phyloP scores from a whole-genome alignment of 495 filamentous ascomycete genomes.

The Cairneyella variabilis region DNA sequence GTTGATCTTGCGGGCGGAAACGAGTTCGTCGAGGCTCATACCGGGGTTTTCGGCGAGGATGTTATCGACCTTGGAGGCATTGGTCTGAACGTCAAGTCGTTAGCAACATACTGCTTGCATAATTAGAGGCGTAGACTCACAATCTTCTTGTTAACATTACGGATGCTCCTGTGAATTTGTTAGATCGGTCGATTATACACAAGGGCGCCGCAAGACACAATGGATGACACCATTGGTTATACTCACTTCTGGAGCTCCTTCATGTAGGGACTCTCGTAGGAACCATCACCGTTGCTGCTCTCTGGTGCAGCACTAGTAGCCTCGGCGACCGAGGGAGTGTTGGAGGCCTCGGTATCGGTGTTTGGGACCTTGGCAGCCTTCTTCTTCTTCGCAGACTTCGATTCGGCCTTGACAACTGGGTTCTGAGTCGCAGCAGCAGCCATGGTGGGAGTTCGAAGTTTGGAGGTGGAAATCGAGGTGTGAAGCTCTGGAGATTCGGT shows the following conservation, averaged over 20 bases:
- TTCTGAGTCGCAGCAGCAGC: slow-evolving; percentile 48
- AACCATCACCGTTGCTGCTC: slow-evolving; percentile 49
- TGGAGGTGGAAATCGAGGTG: slow-evolving; percentile 2
- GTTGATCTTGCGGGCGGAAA: slow-evolving; percentile 82
- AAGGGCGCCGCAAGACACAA: not conserved
- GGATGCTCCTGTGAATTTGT: slow-evolving; percentile 62
- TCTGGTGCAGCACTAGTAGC: slow-evolving; percentile 33
- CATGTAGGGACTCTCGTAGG: slow-evolving; percentile 67
- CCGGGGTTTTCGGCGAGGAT: slow-evolving; percentile 73
- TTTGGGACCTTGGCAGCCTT: slow-evolving; percentile 53
- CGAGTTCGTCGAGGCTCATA: slow-evolving; percentile 79
- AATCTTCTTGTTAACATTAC: slow-evolving; percentile 83
- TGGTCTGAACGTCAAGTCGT: slow-evolving; percentile 48
- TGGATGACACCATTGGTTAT: not conserved
- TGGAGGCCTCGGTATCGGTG: slow-evolving; percentile 42
- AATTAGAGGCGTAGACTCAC: slow-evolving; percentile 45
- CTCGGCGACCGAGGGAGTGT: slow-evolving; percentile 36
- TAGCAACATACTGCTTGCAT: not conserved
- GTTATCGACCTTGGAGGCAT: slow-evolving; percentile 71
- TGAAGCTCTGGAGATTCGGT: not conserved
- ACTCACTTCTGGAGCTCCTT: slow-evolving; percentile 84
- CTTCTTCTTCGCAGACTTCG: slow-evolving; percentile 75
- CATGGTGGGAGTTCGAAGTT: slow-evolving; percentile 32
- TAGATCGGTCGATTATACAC: slow-evolving; percentile 12
- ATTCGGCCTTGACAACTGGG: slow-evolving; percentile 41